These are phyloP conservation scores for Monilinia vaccinii-corymbosi DNA, from an alignment of 2,329 filamentous ascomycete genomes.

Conservation along the genomic window DNA sequence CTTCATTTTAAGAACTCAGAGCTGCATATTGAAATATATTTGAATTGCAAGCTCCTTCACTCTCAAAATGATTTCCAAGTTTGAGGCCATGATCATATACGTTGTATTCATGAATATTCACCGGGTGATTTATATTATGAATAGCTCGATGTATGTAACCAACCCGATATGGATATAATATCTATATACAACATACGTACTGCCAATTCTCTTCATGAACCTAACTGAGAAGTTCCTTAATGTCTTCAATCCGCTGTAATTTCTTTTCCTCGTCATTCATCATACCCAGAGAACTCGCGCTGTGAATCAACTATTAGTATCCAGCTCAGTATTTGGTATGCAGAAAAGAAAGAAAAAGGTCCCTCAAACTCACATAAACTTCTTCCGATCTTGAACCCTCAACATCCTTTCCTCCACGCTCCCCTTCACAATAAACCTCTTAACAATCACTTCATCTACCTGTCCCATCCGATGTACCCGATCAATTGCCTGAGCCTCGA, in stretches of 20 bases:
- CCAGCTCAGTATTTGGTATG: too few relatives aligned
- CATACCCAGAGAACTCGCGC: constrained; percentile 90
- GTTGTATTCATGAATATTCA: neutral
- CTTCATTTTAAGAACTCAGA: neutral
- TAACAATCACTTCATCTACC: constrained; percentile 73
- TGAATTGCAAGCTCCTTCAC: neutral
- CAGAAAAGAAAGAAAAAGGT: neutral
- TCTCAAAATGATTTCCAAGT: neutral
- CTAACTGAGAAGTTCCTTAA: constrained; percentile 58
- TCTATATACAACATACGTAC: neutral
- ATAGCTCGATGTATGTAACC: neutral
- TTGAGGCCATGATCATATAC: neutral
- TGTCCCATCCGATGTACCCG: constrained; percentile 97
- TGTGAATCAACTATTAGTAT: constrained; percentile 31
- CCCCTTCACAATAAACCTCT: constrained; percentile 77
- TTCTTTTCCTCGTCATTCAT: constrained; percentile 92
- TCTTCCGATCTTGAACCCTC: constrained; percentile 87
- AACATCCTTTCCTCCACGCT: constrained; percentile 97
- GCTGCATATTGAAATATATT: neutral
- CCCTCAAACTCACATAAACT: constrained; percentile 66
- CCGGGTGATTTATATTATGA: neutral
- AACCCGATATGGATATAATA: neutral
- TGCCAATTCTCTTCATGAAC: neutral
- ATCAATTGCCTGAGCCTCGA: constrained; percentile 96
- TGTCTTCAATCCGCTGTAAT: constrained; percentile 82